Conservation (phyloP, 768 basidiomycete genomes). For the Mrakia hoshinonis region DNA sequence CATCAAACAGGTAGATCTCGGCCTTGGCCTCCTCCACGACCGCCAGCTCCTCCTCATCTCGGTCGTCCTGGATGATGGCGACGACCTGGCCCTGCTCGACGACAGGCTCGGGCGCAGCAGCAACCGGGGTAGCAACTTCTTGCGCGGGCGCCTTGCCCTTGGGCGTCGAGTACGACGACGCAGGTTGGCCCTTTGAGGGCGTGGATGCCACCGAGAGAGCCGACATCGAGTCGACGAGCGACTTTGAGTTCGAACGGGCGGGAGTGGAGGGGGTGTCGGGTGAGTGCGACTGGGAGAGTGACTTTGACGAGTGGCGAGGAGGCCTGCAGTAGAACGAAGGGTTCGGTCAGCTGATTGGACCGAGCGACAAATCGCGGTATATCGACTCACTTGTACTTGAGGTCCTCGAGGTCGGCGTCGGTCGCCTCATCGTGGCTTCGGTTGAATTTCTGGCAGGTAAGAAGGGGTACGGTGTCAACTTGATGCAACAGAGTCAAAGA, state of each 20-base stretch:
- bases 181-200: background rate
- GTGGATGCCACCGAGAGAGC: background rate
- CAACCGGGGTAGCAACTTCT: constrained; percentile 26
- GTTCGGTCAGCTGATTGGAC: background rate
- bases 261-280: constrained; percentile 3
- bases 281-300: constrained; percentile 1
- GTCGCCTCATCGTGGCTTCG: constrained; percentile 57
- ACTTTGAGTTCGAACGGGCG: background rate
- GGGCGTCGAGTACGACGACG: background rate
- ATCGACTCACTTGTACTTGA: constrained; percentile 47
- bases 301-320: background rate
- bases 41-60: constrained; percentile 36
- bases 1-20: constrained; percentile 44
- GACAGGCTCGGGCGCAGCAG: constrained; percentile 12
- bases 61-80: constrained; percentile 13
- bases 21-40: constrained; percentile 35
- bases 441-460: constrained; percentile 58
- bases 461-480: background rate
- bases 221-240: background rate
- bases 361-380: background rate
- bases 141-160: constrained; percentile 32
- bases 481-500: background rate
- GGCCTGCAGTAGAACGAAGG: background rate
- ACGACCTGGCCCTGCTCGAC: constrained; percentile 28
- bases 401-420: constrained; percentile 64